Evolutionary conservation across 768 basidiomycete genomes (phyloP), one percentile per base, ranked within the genome.

Genomic region (Mycena sanguinolenta): DNA sequence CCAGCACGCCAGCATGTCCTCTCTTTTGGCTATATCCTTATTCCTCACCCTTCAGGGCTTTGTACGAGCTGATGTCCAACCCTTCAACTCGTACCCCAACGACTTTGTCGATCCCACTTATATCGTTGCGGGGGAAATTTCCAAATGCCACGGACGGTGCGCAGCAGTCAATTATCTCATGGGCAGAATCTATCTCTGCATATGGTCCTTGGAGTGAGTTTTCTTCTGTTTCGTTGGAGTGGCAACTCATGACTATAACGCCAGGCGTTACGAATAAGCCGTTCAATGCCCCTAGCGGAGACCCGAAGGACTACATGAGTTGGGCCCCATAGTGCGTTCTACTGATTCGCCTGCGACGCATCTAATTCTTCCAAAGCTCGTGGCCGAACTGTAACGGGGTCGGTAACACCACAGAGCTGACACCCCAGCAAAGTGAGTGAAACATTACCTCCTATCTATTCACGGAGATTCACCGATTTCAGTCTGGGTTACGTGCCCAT

Each of bases 301-400:
- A 89, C 74, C 82, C 82, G 38, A 87, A 90, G 69, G 90, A 91
- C 75, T 92, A 90, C 75, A 84, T 91, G 86, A 91, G 90, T 75
- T 91, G 89, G 88, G 88, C 90, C 17, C 90, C 91, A 46, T 92
- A 91, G 90, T 91, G 77, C 54, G 88, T 77, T 14, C 50, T 34
- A 44, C 21, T 54, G 44, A 32, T 57, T 28, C 16, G 10, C 4
- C n/a, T 16, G 5, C 14, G n/a, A 7, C 3, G 25, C 53, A 39
- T 50, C 44, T 58, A 7, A 52, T 30, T 36, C 27, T 34, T 42
- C n/a, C 32, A 0, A 66, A 90, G 89, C 68, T 87, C 82, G 78
- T 91, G 91, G 90, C 90, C 91, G 0, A 83, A 91, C 75, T 92
- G 91, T 74, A 83, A 85, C 16, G 78, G 79, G 6, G 88, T 86